Percentiles rank a stretch among this genome's conserved stretches.
Conservation (phyloP, 352 stramenopile species). For the Aphanomyces astaci region DNA sequence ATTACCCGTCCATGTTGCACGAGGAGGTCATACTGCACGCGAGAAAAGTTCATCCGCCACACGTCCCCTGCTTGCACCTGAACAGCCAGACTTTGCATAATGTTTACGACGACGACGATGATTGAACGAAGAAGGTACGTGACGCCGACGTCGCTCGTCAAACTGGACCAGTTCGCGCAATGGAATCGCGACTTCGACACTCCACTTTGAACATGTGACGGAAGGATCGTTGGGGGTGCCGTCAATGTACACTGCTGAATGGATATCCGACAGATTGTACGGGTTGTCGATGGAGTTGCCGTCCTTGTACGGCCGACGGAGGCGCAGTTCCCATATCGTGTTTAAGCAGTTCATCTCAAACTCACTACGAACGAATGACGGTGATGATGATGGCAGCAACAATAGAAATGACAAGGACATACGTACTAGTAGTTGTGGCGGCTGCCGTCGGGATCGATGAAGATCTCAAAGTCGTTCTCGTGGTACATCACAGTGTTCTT, state of each 20-base stretch:
- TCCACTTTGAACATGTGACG: constrained; percentile 61
- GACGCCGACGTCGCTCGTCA: constrained; percentile 34
- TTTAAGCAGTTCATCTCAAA: constrained; percentile 89
- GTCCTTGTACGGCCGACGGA: constrained; percentile 84
- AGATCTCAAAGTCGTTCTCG: constrained; percentile 91
- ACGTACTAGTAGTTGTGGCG: constrained; percentile 83
- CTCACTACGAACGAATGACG: constrained; percentile 51
- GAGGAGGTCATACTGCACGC: constrained; percentile 70
- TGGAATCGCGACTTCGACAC: constrained; percentile 70
- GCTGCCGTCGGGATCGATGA: constrained; percentile 79
- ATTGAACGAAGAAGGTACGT: not conserved
- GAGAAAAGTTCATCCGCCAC: constrained; percentile 86
- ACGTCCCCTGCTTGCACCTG: constrained; percentile 36
- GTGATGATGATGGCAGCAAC: not conserved
- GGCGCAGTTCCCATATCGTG: constrained; percentile 85
- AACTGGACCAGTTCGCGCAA: constrained; percentile 62
- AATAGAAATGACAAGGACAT: no score
- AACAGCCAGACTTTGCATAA: no score
- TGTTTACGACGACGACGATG: no score
- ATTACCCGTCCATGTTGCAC: constrained; percentile 31
- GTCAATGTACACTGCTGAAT: constrained; percentile 51
- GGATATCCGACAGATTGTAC: constrained; percentile 45
- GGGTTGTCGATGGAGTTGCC: constrained; percentile 71
- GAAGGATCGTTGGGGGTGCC: constrained; percentile 64
- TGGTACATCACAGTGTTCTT: constrained; percentile 79